phyloP scores from a whole-genome alignment of 768 basidiomycete genomes.

The Lactifluus hygrophoroides region DNA sequence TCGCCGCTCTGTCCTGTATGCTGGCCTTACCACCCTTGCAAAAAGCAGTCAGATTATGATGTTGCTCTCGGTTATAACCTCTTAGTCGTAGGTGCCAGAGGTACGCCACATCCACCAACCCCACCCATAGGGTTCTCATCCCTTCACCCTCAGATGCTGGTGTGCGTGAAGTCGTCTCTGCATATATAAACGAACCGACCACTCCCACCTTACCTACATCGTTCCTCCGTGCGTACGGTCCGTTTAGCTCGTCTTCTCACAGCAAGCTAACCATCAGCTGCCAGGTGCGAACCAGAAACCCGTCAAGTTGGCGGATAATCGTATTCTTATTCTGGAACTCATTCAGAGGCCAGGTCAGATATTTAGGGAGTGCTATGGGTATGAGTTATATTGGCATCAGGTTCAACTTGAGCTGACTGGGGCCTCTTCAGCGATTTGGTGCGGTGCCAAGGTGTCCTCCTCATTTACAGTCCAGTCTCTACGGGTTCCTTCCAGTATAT shows the following conservation, averaged over 20 bases:
- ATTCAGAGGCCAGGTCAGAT: slow-evolving; percentile 7
- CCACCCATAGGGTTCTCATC: not conserved
- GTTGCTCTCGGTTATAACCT: slow-evolving; percentile 9
- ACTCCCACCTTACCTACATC: not conserved
- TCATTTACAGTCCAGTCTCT: slow-evolving; percentile 5
- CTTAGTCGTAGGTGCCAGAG: not conserved
- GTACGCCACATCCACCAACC: not conserved
- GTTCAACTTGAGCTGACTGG: not conserved
- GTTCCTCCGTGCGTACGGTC: slow-evolving; percentile 3
- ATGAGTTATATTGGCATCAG: not conserved
- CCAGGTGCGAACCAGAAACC: slow-evolving; percentile 13
- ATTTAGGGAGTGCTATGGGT: slow-evolving; percentile 15
- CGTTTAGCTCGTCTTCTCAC: no score
- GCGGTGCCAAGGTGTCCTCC: slow-evolving; percentile 7
- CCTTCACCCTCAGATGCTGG: not conserved
- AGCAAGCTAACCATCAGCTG: not conserved
- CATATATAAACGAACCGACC: not conserved
- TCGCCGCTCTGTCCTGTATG: not conserved
- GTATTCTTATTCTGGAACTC: slow-evolving; percentile 7
- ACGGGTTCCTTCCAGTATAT: slow-evolving; percentile 3
- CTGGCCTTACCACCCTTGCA: not conserved
- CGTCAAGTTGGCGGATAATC: not conserved
- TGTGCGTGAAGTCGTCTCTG: not conserved
- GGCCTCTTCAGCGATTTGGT: slow-evolving; percentile 5
- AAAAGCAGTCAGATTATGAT: not conserved